These are phyloP conservation scores for Vitis hybrid DNA, from an alignment of 177 flowering plant genomes.

Conservation along the genomic window DNA sequence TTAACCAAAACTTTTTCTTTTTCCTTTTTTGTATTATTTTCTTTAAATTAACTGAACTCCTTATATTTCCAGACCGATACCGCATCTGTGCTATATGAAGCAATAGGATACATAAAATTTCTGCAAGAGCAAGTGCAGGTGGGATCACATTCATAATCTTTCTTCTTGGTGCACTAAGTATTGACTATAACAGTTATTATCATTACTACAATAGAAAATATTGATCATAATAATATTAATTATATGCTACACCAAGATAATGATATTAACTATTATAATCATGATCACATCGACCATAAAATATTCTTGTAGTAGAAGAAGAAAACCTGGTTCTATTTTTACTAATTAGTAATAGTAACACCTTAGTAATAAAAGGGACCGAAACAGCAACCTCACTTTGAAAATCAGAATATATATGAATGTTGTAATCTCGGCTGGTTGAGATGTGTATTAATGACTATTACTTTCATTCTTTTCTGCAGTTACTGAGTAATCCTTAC, in stretches of 20 bases:
- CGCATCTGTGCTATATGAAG: slow-evolving; percentile 71
- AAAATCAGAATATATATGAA: neutral
- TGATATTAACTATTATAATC: too few relatives aligned
- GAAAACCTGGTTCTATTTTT: neutral
- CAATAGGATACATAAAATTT: slow-evolving; percentile 63
- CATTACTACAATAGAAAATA: too few relatives aligned
- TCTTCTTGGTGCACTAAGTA: neutral
- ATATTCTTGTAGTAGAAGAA: too few relatives aligned
- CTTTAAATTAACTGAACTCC: neutral
- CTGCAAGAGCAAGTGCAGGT: slow-evolving; percentile 81
- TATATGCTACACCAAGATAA: too few relatives aligned
- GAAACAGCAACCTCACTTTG: neutral
- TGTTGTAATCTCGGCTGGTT: too few relatives aligned
- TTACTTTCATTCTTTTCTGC: slow-evolving; percentile 15
- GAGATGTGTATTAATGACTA: neutral
- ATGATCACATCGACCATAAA: too few relatives aligned
- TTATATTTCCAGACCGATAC: slow-evolving; percentile 63
- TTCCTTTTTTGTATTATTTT: neutral
- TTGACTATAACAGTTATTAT: neutral
- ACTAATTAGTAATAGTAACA: neutral
- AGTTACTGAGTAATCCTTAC: slow-evolving; percentile 71
- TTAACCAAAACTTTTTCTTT: neutral
- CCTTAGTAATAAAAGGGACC: neutral
- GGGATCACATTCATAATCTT: neutral
- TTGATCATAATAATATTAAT: too few relatives aligned